A percentile compares a stretch with the other conserved stretches of the same genome.
Conservation (phyloP, 2,329 filamentous ascomycete genomes). For the Talaromyces sp. region DNA sequence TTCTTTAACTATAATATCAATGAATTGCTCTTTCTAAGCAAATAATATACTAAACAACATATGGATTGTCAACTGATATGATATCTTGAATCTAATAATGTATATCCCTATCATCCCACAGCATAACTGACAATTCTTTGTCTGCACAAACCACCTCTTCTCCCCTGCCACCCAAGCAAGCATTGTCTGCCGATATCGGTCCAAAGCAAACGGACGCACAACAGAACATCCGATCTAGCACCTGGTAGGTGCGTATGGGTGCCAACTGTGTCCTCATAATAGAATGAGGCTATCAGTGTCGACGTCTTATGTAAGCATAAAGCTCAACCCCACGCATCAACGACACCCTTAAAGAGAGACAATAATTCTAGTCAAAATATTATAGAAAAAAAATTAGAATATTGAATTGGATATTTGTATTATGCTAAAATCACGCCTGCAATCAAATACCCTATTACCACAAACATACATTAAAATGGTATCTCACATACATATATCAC, state of each 20-base stretch:
- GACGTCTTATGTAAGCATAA: too few species aligned
- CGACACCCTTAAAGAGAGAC: too few species aligned
- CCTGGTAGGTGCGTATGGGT: too few species aligned
- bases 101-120: too few species aligned
- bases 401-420: background rate
- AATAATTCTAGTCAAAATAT: too few species aligned
- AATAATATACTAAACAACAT: background rate
- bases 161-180: too few species aligned
- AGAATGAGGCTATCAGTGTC: too few species aligned
- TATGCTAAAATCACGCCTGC: background rate
- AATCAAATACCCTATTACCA: background rate
- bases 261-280: too few species aligned
- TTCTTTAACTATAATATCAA: background rate
- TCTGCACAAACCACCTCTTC: background rate
- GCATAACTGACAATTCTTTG: background rate
- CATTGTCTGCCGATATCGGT: background rate
- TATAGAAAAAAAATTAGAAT: too few species aligned
- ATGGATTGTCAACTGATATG: too few species aligned
- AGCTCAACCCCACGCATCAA: too few species aligned
- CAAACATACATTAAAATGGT: background rate
- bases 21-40: background rate
- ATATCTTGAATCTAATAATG: too few species aligned
- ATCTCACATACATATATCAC: background rate
- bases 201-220: background rate
- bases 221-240: background rate